A percentile compares a stretch with the other conserved stretches of the same genome.
phyloP scores from a whole-genome alignment of 257 asterid species.

The Ajuga chamaepitys region DNA sequence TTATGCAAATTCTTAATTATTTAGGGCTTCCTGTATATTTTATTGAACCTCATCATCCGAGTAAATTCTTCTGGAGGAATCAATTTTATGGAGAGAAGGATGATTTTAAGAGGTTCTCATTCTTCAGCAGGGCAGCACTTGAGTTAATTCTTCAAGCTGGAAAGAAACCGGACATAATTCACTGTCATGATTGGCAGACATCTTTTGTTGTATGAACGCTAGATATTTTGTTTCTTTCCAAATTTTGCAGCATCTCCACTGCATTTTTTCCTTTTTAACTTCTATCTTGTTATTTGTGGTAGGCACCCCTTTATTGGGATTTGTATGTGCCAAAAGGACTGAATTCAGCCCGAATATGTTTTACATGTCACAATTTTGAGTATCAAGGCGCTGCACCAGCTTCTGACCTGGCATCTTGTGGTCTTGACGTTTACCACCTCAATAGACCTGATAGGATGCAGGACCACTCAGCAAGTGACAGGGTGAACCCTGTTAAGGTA shows the following conservation, averaged over 20 bases:
- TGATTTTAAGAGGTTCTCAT: conserved; percentile 95
- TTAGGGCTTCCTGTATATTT: conserved; percentile 95
- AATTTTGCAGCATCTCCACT: conserved; percentile 2
- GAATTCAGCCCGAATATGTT: conserved; percentile 89
- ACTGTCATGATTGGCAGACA: conserved; percentile 99
- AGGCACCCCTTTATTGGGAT: conserved; percentile 99
- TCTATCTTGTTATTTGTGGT: conserved; percentile 14
- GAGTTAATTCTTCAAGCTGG: conserved; percentile 86
- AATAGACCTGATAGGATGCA: conserved; percentile 98
- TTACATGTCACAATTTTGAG: conserved; percentile 99
- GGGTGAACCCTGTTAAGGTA: conserved; percentile 91
- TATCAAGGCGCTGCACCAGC: conserved; percentile 93
- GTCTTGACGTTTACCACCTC: conserved; percentile 79
- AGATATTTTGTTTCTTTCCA: conserved; percentile 1
- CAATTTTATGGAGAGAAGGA: conserved; percentile 86
- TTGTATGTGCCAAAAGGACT: conserved; percentile 77
- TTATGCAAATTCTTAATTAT: conserved; percentile 8
- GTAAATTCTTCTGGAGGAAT: conserved; percentile 89
- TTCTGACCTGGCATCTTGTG: conserved; percentile 83
- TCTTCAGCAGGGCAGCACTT: conserved; percentile 99
- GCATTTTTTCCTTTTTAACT: conserved; percentile 1
- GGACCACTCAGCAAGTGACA: conserved; percentile 68
- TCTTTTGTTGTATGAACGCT: conserved; percentile 68
- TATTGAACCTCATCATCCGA: conserved; percentile 92
- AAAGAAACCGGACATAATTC: conserved; percentile 86